Conservation (phyloP, 108 stramenopile genomes). For the Pseudonitzschia delicatissima region DNA sequence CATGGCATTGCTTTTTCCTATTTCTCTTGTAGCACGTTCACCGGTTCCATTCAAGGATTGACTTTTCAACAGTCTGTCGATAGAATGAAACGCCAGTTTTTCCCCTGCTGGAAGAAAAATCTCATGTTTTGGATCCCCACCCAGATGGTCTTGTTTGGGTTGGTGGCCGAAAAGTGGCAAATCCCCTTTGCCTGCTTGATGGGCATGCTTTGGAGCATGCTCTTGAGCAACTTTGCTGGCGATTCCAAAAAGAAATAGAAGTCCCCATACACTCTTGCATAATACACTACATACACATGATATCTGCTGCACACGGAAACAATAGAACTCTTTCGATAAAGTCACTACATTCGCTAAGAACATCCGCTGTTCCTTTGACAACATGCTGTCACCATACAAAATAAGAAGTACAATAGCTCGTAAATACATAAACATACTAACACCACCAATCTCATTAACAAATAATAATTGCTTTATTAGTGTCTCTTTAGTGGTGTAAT, state of each 20-base stretch:
- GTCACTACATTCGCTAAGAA: background rate
- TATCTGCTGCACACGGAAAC: background rate
- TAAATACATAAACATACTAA: no score
- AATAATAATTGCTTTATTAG: no score
- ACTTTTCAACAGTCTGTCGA: constrained; percentile 23
- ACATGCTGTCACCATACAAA: background rate
- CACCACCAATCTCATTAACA: no score
- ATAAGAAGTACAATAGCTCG: background rate
- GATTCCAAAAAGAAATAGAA: constrained; percentile 12
- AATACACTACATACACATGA: no score
- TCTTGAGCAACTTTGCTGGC: constrained; percentile 39
- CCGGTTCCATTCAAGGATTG: constrained; percentile 52
- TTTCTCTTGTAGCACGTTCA: constrained; percentile 41
- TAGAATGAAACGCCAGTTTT: constrained; percentile 42
- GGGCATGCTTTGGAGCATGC: constrained; percentile 40
- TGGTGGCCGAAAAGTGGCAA: constrained; percentile 46
- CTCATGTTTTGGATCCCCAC: constrained; percentile 65
- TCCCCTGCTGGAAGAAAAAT: constrained; percentile 49
- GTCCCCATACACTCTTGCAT: no score
- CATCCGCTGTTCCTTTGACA: background rate
- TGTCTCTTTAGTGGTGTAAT: no score
- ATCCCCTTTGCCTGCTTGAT: constrained; percentile 44
- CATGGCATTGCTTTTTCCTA: background rate
- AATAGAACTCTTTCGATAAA: background rate
- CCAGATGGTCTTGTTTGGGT: constrained; percentile 58